Base-by-base conservation (phyloP, 331 rosid species). In the Phaseolus coccineus region DNA sequence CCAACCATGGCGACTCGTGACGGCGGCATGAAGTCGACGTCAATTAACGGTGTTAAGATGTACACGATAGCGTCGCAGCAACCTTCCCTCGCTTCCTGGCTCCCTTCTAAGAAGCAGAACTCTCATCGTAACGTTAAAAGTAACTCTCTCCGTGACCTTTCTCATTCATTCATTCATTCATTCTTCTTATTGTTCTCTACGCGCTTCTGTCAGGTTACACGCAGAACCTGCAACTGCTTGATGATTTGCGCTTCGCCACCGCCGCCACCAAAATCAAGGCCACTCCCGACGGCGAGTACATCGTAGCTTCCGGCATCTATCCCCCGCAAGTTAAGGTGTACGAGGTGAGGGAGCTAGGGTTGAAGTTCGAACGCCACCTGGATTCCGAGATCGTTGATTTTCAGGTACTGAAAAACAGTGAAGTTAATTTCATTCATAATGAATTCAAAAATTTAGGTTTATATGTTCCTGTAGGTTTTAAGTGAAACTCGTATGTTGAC, bases 271-370 rank as follows among this genome's bases (percentile, higher is more conserved):
- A 91, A 83, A 92, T 92, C 69, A 92, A 92, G 83, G 89, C 91
- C 47, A 89, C 98, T 74, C 97, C 97, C 48, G 92, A 92, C 44
- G 97, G 97, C 53, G 97, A 92, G 76, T 95, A 85, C 62, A 77
- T 95, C 65, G 83, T 95, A 7, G 98, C 98, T 7, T 89, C 98
- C 80, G 98, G 98, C 90, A 69, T 40, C 28, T 95, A 95, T 85
- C 98, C 98, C 6, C 97, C 98, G 4, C 98, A 95, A 85, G 89
- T 92, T 47, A 95, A 95, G 82, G 97, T 90, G 47, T 95, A 95
- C 3, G 97, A 91, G 88, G 87, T 92, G 27, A 84, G 93, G 81
- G 90, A 95, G 74, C 87, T 95, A 22, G 84, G 97, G 1, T 76
- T 95, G 88, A 95, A 95, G 96, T 95, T 92, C 65, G 97, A 92